Percentiles rank a stretch among this genome's conserved stretches.
phyloP scores from a whole-genome alignment of 192 early-diverging fungal species.

The Linnemannia hyalina region DNA sequence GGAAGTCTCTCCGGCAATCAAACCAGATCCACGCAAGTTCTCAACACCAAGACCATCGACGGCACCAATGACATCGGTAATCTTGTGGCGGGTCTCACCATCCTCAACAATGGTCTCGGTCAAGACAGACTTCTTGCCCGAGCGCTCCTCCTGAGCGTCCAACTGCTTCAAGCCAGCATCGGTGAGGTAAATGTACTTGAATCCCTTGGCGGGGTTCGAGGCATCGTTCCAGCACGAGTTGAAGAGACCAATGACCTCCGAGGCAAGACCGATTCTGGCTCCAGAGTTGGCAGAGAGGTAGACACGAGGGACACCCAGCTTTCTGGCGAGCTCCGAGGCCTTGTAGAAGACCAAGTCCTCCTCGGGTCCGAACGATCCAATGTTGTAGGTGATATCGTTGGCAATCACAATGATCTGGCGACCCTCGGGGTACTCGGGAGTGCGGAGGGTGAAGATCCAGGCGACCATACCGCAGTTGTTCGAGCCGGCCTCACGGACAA shows the following conservation, averaged over 20 bases:
- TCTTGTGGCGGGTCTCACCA: slow-evolving; percentile 83
- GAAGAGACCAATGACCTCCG: slow-evolving; percentile 90
- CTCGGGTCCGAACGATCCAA: slow-evolving; percentile 95
- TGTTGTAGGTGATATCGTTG: slow-evolving; percentile 98
- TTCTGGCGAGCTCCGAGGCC: slow-evolving; percentile 90
- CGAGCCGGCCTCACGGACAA: slow-evolving; percentile 84
- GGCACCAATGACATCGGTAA: slow-evolving; percentile 90
- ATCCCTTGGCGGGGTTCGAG: slow-evolving; percentile 85
- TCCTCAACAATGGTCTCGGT: slow-evolving; percentile 79
- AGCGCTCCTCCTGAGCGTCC: slow-evolving; percentile 67
- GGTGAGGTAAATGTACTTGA: slow-evolving; percentile 94
- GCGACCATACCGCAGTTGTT: slow-evolving; percentile 98
- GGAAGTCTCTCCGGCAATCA: slow-evolving; percentile 98
- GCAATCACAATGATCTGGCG: slow-evolving; percentile 93
- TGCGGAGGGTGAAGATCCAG: slow-evolving; percentile 89
- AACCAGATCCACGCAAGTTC: slow-evolving; percentile 94
- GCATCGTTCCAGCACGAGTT: slow-evolving; percentile 89
- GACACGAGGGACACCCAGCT: slow-evolving; percentile 89
- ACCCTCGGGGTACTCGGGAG: slow-evolving; percentile 93
- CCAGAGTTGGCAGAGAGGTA: slow-evolving; percentile 99
- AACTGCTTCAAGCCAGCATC: slow-evolving; percentile 76
- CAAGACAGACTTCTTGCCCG: slow-evolving; percentile 75
- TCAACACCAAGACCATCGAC: slow-evolving; percentile 95
- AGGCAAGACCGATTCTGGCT: slow-evolving; percentile 97
- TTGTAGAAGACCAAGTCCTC: slow-evolving; percentile 95